phyloP scores from a whole-genome alignment of 805 yeast genomes.

The Yarrowia sp. region DNA sequence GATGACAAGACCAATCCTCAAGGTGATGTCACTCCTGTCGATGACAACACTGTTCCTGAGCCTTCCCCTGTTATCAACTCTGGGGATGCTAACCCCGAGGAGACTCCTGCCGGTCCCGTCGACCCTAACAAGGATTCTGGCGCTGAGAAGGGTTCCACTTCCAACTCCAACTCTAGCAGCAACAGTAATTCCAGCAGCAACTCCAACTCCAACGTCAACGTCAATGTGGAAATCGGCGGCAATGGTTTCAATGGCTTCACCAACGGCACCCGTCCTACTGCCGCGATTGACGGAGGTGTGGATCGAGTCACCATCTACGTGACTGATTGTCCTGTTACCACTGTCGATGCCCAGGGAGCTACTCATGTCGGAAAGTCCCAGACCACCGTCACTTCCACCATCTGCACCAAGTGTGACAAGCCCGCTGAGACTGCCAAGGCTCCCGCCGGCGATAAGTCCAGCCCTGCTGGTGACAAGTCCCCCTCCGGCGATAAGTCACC shows the following conservation, averaged over 20 bases:
- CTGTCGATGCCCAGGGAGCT: background rate
- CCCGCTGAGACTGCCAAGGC: background rate
- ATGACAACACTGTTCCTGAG: no score
- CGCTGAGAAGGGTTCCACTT: background rate
- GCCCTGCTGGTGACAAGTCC: background rate
- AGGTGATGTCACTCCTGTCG: no score
- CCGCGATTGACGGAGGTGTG: background rate
- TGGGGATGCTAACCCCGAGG: no score
- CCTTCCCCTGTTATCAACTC: no score
- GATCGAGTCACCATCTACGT: background rate
- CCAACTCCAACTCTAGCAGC: background rate
- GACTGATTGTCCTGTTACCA: background rate
- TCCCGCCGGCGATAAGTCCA: background rate
- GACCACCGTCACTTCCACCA: constrained; percentile 3
- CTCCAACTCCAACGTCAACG: background rate
- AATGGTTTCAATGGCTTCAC: background rate
- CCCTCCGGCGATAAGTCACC: background rate
- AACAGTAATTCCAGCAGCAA: background rate
- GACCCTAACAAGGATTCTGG: background rate
- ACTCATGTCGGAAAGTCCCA: background rate
- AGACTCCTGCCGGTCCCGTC: background rate
- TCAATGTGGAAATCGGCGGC: background rate
- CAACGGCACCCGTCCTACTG: background rate
- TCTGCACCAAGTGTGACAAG: background rate
- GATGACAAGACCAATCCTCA: no score